Evolutionary conservation across 306 rosid species (phyloP), one percentile per base, ranked within the genome.

Genomic region (Acacia crassicarpa): DNA sequence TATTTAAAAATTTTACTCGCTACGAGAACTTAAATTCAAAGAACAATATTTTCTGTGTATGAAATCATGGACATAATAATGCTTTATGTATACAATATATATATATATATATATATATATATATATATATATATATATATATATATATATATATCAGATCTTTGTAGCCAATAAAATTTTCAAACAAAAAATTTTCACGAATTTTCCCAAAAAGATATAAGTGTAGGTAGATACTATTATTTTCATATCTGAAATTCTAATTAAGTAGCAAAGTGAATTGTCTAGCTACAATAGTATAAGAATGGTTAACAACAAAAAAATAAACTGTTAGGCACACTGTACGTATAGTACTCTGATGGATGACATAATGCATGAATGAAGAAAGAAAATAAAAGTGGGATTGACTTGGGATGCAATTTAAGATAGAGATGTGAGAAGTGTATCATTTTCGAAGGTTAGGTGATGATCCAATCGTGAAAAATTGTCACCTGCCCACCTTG

Each of bases 361-460:
- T 68, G 43, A 43, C 27, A 11, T n/a, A 10, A 13, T 43, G 74
- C 53, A 69, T 69, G 74, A 41, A 41, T 22, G 19, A 41, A 40
- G 53, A n/a, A 41, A 53, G 58, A 6, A 16, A 56, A 56, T 8
- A 56, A 69, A 69, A 43, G 53, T n/a, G 53, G 20, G 46, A 9
- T 35, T 69, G 74, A 69, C 54, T 41, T 68, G 46, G 73, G 73
- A 22, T 38, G 6, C 44, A 68, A 68, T n/a, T 38, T 68, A 68
- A 68, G 45, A 68, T 19, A 38, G 73, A 40, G 14, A 10, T 38
- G 51, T 68, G 6, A 66, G 2, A 22, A 22, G 8, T 19, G 48
- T 9, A 35, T 67, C 74, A 43, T 69, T 69, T 41, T 69, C 74
- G 46, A 17, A 38, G 15, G 53, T 41, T 69, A 68, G 73, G 73